Evolutionary conservation across 805 yeast species (phyloP).

Genomic region (Candida saitoana): DNA sequence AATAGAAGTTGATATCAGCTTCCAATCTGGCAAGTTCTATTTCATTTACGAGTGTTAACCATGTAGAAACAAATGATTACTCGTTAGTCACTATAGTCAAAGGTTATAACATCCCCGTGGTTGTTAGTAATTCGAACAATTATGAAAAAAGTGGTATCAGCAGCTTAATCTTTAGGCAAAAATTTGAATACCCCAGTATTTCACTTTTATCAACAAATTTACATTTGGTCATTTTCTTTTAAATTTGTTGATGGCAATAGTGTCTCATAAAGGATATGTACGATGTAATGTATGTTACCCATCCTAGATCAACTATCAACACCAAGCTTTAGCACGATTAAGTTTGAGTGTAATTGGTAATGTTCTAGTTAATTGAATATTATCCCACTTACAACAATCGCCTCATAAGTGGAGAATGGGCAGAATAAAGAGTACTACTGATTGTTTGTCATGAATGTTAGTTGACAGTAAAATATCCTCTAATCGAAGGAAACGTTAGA

Average conservation of each 20-base stretch:
- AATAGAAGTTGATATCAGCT: too few species aligned
- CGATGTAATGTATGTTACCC: too few species aligned
- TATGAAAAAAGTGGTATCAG: conserved; percentile 45
- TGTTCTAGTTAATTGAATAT: too few species aligned
- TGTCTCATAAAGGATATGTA: conserved; percentile 22
- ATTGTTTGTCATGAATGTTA: background rate
- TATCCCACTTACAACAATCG: too few species aligned
- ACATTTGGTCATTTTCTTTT: background rate
- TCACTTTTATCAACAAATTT: conserved; percentile 55
- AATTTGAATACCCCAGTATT: conserved; percentile 54
- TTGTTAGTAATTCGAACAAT: conserved; percentile 60
- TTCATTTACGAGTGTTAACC: conserved; percentile 61
- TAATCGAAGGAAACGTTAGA: background rate
- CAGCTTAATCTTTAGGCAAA: conserved; percentile 56
- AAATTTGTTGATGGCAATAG: conserved; percentile 4
- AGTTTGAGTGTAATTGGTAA: too few species aligned
- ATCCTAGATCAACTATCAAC: too few species aligned
- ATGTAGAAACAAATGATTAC: conserved; percentile 62
- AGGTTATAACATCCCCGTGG: conserved; percentile 58
- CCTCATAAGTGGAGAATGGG: too few species aligned
- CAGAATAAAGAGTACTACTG: too few species aligned
- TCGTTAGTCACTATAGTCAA: conserved; percentile 68
- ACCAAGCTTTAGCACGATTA: too few species aligned
- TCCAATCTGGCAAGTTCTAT: too few species aligned
- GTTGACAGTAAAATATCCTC: background rate